These are phyloP conservation scores for Alternaria ethzedia DNA, from an alignment of 2,329 filamentous ascomycete species.

Conservation along the genomic window DNA sequence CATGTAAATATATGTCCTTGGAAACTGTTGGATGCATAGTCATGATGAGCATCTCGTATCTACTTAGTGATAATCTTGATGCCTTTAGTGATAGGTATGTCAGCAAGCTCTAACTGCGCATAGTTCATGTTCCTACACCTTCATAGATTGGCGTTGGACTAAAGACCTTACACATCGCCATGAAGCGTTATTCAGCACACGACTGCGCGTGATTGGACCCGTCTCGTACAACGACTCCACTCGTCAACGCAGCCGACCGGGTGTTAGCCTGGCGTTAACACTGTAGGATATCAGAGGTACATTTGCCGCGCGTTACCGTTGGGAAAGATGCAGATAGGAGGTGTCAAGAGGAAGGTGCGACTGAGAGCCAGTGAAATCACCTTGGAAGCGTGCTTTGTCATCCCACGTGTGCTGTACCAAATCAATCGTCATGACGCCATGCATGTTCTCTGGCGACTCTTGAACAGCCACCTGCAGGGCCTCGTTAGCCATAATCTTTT, in stretches of 20 bases:
- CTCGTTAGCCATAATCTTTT: not conserved
- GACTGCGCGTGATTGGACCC: not conserved
- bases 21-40: not conserved
- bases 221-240: not conserved
- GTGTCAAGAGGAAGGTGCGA: not conserved
- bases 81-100: not conserved
- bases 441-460: not conserved
- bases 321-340: not conserved
- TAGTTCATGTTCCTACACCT: not conserved
- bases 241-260: not conserved
- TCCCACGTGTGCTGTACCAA: not conserved
- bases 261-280: not conserved
- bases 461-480: too few relatives aligned
- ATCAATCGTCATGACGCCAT: not conserved
- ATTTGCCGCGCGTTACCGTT: not conserved
- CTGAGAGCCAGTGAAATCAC: not conserved
- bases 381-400: not conserved
- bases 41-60: not conserved
- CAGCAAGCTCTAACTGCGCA: not conserved
- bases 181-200: not conserved
- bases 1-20: not conserved
- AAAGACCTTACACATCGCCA: not conserved
- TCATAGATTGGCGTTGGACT: not conserved
- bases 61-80: not conserved
- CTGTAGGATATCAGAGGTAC: not conserved